Percentiles rank a stretch among this genome's conserved stretches.
phyloP scores from a whole-genome alignment of 495 filamentous ascomycete genomes.

The Aspergillus hancockii region DNA sequence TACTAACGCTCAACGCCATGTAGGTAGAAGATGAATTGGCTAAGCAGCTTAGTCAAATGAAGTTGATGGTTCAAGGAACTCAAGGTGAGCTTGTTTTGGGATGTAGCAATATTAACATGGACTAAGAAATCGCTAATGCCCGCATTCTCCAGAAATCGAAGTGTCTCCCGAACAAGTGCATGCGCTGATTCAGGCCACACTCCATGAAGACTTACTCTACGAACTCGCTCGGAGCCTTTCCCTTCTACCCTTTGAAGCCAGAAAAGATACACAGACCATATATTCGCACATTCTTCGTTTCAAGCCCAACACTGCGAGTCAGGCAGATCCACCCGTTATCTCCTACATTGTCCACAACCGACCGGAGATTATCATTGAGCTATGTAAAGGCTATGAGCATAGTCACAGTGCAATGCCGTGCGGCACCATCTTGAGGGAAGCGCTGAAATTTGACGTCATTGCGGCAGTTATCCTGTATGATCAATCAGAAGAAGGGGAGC shows the following conservation, averaged over 20 bases:
- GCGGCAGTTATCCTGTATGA: conserved; percentile 90
- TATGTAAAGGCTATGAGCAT: conserved; percentile 87
- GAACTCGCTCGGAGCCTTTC: conserved; percentile 76
- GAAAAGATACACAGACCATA: conserved; percentile 87
- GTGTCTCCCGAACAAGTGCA: conserved; percentile 83
- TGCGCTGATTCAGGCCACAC: conserved; percentile 73
- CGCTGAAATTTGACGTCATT: conserved; percentile 86
- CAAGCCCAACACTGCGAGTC: conserved; percentile 56
- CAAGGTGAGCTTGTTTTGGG: conserved; percentile 55
- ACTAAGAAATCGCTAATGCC: not conserved
- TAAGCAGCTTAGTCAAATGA: conserved; percentile 78
- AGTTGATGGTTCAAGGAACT: conserved; percentile 79
- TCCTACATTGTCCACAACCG: conserved; percentile 81
- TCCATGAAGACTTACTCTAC: conserved; percentile 86
- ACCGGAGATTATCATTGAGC: conserved; percentile 81
- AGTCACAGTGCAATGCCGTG: conserved; percentile 92
- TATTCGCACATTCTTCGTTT: conserved; percentile 87
- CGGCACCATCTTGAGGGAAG: conserved; percentile 86
- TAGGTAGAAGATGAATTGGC: conserved; percentile 75
- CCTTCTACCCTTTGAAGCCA: conserved; percentile 87
- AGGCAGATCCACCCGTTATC: conserved; percentile 74
- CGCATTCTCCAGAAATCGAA: conserved; percentile 65
- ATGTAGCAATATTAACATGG: not conserved
- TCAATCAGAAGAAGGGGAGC: conserved; percentile 66
- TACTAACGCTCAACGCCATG: conserved; percentile 20